These are phyloP conservation scores for Tuber magnatum DNA, from an alignment of 495 filamentous ascomycete genomes.

Conservation along the genomic window DNA sequence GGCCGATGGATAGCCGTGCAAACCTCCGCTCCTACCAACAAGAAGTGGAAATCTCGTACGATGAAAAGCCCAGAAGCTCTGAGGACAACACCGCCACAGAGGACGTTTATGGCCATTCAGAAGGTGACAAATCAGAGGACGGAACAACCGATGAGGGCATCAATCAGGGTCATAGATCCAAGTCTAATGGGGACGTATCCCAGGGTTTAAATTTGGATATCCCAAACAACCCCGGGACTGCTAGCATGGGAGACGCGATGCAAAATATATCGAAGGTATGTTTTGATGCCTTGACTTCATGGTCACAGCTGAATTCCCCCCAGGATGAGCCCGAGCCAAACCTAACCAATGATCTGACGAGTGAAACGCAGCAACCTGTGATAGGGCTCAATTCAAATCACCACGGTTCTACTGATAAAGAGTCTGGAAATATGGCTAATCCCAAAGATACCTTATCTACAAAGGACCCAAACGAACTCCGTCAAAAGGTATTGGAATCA, in stretches of 20 bases:
- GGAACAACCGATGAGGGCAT: conserved; percentile 32
- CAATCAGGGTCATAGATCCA: conserved; percentile 17
- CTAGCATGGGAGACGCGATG: conserved; percentile 16
- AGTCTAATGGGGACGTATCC: conserved; percentile 25
- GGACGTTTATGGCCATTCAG: conserved; percentile 27
- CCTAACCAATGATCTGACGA: conserved; percentile 26
- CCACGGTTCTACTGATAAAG: conserved; percentile 35
- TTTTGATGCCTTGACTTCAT: conserved; percentile 21
- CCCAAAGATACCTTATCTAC: conserved; percentile 27
- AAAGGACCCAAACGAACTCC: conserved; percentile 33
- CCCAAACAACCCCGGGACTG: conserved; percentile 18
- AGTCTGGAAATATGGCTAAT: conserved; percentile 24
- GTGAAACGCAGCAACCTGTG: conserved; percentile 30
- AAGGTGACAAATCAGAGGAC: conserved; percentile 13
- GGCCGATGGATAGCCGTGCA: conserved; percentile 31
- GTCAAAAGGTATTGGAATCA: conserved; percentile 36
- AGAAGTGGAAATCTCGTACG: conserved; percentile 31
- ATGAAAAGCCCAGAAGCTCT: conserved; percentile 25
- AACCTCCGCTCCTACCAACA: conserved; percentile 29
- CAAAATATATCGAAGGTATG: conserved; percentile 30
- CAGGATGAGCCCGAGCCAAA: conserved; percentile 26
- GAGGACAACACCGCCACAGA: conserved; percentile 13
- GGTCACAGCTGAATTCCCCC: conserved; percentile 19
- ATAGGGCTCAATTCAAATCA: conserved; percentile 24
- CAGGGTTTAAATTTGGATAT: conserved; percentile 22